A percentile compares a stretch with the other conserved stretches of the same genome.
phyloP scores from a whole-genome alignment of 345 rosid species.

The Rhizophora apiculata region DNA sequence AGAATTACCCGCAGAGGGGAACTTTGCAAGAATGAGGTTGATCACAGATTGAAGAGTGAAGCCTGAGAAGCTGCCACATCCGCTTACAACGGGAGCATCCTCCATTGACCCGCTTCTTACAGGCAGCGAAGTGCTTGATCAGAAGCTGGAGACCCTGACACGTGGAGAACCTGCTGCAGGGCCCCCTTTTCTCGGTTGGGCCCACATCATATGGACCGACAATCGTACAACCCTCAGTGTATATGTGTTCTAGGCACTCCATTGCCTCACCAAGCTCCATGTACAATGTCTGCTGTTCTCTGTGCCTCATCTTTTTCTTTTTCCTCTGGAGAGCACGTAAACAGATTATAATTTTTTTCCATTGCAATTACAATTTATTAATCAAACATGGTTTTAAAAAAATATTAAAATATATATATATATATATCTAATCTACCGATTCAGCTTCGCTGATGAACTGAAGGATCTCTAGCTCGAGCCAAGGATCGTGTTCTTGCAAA shows the following conservation, averaged over 20 bases:
- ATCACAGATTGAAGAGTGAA: slow-evolving; percentile 71
- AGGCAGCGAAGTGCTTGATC: slow-evolving; percentile 67
- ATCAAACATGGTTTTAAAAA: no score
- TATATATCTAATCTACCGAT: slow-evolving; percentile 34
- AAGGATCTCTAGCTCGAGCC: slow-evolving; percentile 74
- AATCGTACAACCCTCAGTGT: slow-evolving; percentile 71
- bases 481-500: slow-evolving; percentile 70
- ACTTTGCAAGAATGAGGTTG: slow-evolving; percentile 57
- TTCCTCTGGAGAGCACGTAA: slow-evolving; percentile 45
- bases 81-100: slow-evolving; percentile 73
- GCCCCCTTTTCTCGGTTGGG: slow-evolving; percentile 25
- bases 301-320: slow-evolving; percentile 50
- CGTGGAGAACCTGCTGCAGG: slow-evolving; percentile 53
- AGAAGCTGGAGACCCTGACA: slow-evolving; percentile 69
- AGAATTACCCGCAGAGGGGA: slow-evolving; percentile 84
- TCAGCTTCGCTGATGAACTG: slow-evolving; percentile 73
- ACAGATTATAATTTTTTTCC: not conserved
- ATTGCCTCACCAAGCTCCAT: slow-evolving; percentile 70
- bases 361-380: not conserved
- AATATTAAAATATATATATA: no score
- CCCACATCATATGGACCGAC: slow-evolving; percentile 57
- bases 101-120: slow-evolving; percentile 52
- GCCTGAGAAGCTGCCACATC: slow-evolving; percentile 86
- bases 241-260: slow-evolving; percentile 87
- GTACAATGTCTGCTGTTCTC: slow-evolving; percentile 51